Evolutionary conservation across 208 protist genomes (phyloP), one percentile per base, ranked within the genome.

Genomic region (Crithidia fasciculata): DNA sequence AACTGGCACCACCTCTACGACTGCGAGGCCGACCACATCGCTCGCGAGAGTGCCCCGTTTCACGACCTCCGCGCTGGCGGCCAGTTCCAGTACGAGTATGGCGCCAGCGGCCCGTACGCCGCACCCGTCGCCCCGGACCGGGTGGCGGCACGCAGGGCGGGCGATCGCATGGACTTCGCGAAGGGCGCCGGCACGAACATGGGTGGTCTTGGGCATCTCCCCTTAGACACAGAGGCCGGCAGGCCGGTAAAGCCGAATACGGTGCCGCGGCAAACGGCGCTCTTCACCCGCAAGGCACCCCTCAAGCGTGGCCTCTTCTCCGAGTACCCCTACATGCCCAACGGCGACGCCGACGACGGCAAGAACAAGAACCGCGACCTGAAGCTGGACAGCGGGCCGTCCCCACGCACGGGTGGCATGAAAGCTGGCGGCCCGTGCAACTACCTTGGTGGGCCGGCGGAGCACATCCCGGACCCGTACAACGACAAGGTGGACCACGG

Each of bases 1-100:
- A 95, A 97, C 81, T 95, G 93, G 89, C 90, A 95, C 75, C 90
- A 95, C 73, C 83, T 95, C 60, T 95, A 95, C 71, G 89, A 94
- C 85, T 95, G 89, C 80, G 89, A 92, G 73, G 81, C 86, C 60
- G 90, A 97, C 65, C 93, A 97, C 76, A 79, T 94, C 53, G 81
- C 82, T 16, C 88, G 93, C 54, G 93, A 97, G 80, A 97, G 93
- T 66, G 81, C 79, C 65, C 93, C 93, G 0, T 95, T 97, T 64
- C 90, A 97, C 67, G 93, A 97, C 67, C 86, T 97, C 39, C 90
- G 93, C 78, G 45, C 90, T 13, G 93, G 90, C 43, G 93, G 93
- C 37, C 88, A 95, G 76, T 97, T 97, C 78, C 93, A 97, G 78
- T 95, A 95, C 63, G 90, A 95, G 78, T 84, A 95, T 82, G 78